These are phyloP conservation scores for Rhamnella rubrinervis DNA, from an alignment of 331 rosid species.

Conservation along the genomic window DNA sequence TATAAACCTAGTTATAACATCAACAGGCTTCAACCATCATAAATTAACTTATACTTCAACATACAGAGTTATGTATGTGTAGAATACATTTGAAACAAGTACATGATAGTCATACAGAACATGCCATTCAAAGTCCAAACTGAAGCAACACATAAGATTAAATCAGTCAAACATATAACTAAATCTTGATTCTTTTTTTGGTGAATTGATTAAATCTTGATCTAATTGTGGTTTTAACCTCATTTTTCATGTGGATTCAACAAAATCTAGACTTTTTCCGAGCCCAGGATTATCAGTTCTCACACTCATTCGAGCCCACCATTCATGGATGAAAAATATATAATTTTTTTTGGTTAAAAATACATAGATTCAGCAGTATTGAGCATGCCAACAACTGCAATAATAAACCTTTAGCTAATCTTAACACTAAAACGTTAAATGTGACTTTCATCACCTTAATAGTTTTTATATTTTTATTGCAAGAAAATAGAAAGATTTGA, in stretches of 20 bases:
- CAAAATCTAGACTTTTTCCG: neutral
- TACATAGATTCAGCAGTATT: neutral
- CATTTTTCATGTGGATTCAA: neutral
- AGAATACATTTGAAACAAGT: neutral
- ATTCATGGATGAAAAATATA: too few relatives aligned
- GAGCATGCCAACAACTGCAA: neutral
- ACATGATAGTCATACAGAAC: neutral
- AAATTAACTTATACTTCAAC: neutral
- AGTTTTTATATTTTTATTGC: neutral
- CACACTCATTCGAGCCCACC: too few relatives aligned
- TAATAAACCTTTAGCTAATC: neutral
- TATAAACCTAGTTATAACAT: neutral
- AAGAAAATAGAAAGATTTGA: neutral
- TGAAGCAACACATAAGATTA: neutral
- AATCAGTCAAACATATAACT: too few relatives aligned
- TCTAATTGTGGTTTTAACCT: neutral
- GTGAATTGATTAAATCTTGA: neutral
- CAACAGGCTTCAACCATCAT: neutral
- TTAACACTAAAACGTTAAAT: too few relatives aligned
- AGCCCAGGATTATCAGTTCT: neutral
- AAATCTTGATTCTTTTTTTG: too few relatives aligned
- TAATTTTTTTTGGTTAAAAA: neutral
- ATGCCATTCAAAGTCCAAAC: neutral
- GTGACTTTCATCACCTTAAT: too few relatives aligned
- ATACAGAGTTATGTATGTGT: neutral